Evolutionary conservation across 495 filamentous ascomycete genomes (phyloP).

Genomic region (Thermothielavioides terrestris): DNA sequence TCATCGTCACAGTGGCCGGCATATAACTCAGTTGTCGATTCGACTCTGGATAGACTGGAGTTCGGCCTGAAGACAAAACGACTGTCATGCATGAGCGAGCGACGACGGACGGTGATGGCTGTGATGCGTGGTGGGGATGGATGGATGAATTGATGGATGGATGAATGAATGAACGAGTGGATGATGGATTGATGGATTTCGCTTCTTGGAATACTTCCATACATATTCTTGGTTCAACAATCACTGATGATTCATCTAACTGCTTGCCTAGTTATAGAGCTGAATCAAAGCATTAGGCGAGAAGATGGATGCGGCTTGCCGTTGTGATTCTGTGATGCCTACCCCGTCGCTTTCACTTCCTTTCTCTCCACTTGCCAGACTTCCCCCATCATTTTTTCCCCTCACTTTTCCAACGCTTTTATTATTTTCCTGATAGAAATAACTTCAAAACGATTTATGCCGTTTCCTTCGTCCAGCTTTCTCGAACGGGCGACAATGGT

Average conservation of each 20-base stretch:
- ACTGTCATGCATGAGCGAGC: constrained; percentile 7
- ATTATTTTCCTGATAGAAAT: too few species aligned
- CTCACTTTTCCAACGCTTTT: too few species aligned
- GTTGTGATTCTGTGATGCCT: too few species aligned
- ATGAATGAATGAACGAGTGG: background rate
- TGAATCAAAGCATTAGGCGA: background rate
- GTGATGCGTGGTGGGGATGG: background rate
- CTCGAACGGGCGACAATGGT: too few species aligned
- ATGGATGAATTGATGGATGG: too few species aligned
- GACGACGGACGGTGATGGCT: constrained; percentile 1
- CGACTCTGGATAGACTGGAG: constrained; percentile 3
- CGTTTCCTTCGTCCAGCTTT: too few species aligned
- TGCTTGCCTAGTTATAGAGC: background rate
- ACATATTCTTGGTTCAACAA: background rate
- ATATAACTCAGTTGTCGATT: background rate
- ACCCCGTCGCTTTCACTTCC: too few species aligned
- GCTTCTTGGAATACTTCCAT: too few species aligned
- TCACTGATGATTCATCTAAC: background rate
- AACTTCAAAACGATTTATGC: too few species aligned
- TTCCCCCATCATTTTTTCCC: too few species aligned
- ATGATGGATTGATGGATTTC: background rate
- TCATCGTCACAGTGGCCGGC: background rate
- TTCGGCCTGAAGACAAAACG: constrained; percentile 8
- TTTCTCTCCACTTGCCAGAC: too few species aligned
- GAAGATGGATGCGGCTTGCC: background rate